phyloP scores from a whole-genome alignment of 139 green algal species.

The Deuterostichococcus epilithicus region DNA sequence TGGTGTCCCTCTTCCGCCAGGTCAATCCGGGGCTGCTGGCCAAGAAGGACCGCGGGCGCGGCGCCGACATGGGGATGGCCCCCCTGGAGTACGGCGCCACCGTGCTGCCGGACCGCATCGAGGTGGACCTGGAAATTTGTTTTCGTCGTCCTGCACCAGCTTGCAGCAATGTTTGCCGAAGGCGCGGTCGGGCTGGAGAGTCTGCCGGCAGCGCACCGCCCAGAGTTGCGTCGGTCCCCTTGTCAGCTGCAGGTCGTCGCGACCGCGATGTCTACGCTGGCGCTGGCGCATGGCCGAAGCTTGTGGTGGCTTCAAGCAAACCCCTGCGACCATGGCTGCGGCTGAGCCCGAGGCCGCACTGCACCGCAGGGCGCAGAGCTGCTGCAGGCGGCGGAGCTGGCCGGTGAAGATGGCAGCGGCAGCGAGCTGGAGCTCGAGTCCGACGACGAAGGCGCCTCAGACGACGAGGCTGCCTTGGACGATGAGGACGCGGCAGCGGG shows the following conservation, averaged over 20 bases:
- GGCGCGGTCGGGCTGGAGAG: neutral
- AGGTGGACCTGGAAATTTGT: too few relatives aligned
- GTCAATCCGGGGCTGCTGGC: conserved; percentile 84
- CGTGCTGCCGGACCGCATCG: conserved; percentile 28
- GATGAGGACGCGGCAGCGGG: conserved; percentile 22
- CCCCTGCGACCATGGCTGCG: too few relatives aligned
- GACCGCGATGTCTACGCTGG: neutral
- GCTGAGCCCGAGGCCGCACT: too few relatives aligned
- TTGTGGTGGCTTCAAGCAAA: too few relatives aligned
- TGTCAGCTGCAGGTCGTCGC: neutral
- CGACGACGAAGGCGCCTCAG: conserved; percentile 17
- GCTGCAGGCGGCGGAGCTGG: conserved; percentile 61
- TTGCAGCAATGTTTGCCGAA: too few relatives aligned
- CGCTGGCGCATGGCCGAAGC: too few relatives aligned
- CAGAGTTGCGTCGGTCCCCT: too few relatives aligned
- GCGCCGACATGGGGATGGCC: conserved; percentile 57
- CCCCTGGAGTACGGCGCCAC: conserved; percentile 55
- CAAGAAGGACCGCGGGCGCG: conserved; percentile 85
- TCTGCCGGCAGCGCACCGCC: too few relatives aligned
- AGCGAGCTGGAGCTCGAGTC: neutral
- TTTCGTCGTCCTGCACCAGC: too few relatives aligned
- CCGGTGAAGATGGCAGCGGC: conserved; percentile 8
- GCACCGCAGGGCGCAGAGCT: conserved; percentile 73
- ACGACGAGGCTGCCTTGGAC: neutral
- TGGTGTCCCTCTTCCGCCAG: conserved; percentile 82